phyloP scores from a whole-genome alignment of 306 rosid species.

The Herpetospermum pedunculosum region DNA sequence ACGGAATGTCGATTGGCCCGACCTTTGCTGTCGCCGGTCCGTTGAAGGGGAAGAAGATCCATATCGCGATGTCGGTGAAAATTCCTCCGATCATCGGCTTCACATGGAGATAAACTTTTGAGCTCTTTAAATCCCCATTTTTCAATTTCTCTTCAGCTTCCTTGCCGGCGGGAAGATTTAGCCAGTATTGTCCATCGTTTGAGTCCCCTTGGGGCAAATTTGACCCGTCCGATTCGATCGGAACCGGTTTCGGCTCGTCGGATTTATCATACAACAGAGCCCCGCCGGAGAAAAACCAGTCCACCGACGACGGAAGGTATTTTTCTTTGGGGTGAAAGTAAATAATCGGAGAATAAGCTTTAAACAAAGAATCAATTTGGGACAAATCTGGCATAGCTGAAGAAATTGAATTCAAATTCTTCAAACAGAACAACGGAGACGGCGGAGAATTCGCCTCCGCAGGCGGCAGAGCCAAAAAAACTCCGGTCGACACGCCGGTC shows the following conservation, averaged over 20 bases:
- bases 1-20: constrained; percentile 22
- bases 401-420: constrained; percentile 22
- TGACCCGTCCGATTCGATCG: constrained; percentile 32
- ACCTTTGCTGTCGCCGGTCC: constrained; percentile 56
- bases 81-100: constrained; percentile 69
- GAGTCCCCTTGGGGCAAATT: constrained; percentile 55
- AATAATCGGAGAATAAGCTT: constrained; percentile 44
- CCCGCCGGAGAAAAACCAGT: constrained; percentile 61
- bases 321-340: constrained; percentile 55
- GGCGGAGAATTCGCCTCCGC: not conserved
- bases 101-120: constrained; percentile 36
- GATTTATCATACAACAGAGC: constrained; percentile 35
- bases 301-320: constrained; percentile 45
- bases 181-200: constrained; percentile 49
- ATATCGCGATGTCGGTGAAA: constrained; percentile 50
- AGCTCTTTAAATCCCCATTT: constrained; percentile 35
- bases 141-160: constrained; percentile 28
- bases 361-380: constrained; percentile 34
- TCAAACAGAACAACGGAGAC: constrained; percentile 36
- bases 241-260: constrained; percentile 31
- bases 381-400: constrained; percentile 40
- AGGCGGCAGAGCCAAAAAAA: constrained; percentile 27
- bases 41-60: constrained; percentile 77
- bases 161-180: constrained; percentile 44
- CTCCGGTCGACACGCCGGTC: constrained; percentile 39